Conservation (phyloP, 2,329 filamentous ascomycete genomes). For the Alternaria dauci region DNA sequence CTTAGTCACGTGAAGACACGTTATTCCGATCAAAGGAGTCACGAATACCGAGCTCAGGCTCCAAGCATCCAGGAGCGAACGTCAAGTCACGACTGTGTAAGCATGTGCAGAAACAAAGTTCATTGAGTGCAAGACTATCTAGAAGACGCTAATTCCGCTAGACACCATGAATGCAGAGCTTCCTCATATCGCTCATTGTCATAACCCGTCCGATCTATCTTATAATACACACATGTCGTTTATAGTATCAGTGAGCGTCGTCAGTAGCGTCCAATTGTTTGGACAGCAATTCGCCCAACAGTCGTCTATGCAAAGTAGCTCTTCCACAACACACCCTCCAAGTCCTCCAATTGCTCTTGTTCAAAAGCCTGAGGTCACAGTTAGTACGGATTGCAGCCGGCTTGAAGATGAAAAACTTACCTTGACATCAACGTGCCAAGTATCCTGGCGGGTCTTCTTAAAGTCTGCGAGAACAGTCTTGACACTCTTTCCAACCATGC, state of each 20-base stretch:
- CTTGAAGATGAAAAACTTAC: slow-evolving; percentile 61
- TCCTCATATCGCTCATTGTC: slow-evolving; percentile 7
- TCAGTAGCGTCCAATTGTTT: not conserved
- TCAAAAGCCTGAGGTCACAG: slow-evolving; percentile 72
- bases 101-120: slow-evolving; percentile 4
- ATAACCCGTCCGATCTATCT: not conserved
- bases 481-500: slow-evolving; percentile 93
- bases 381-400: slow-evolving; percentile 4
- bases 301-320: slow-evolving; percentile 85
- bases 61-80: slow-evolving; percentile 6
- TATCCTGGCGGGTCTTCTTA: slow-evolving; percentile 99
- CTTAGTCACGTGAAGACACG: too few species aligned
- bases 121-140: slow-evolving; percentile 10
- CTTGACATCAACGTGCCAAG: slow-evolving; percentile 98
- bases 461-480: slow-evolving; percentile 95
- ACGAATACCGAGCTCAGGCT: not conserved
- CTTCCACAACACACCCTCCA: slow-evolving; percentile 98
- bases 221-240: slow-evolving; percentile 17
- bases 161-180: slow-evolving; percentile 11
- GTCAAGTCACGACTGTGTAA: slow-evolving; percentile 17
- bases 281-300: not conserved
- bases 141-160: slow-evolving; percentile 9
- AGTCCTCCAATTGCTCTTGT: slow-evolving; percentile 88
- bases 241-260: not conserved
- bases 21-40: too few species aligned